Conservation (phyloP, 2,329 filamentous ascomycete genomes). For the Penicillium sp. region DNA sequence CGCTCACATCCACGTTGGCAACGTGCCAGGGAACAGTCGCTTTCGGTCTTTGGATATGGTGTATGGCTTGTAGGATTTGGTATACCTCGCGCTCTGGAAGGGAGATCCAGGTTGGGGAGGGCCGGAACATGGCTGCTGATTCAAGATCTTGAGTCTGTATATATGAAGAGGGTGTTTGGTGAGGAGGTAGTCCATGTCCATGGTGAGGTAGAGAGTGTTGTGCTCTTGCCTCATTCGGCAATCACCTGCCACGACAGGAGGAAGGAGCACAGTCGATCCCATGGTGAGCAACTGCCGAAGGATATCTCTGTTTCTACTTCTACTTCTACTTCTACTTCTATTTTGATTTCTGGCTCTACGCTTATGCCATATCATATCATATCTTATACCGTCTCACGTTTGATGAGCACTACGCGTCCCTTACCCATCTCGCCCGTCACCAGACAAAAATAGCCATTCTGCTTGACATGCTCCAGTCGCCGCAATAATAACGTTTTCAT, state of each 20-base stretch:
- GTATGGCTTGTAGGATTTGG: constrained; percentile 4
- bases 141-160: neutral
- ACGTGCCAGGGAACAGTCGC: neutral
- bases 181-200: neutral
- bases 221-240: constrained; percentile 7
- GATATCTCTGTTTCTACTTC: neutral
- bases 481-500: neutral
- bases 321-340: neutral
- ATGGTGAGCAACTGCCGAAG: neutral
- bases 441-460: neutral
- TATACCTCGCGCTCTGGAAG: constrained; percentile 6
- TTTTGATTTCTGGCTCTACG: neutral
- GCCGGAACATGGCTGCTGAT: constrained; percentile 7
- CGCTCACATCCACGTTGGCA: neutral
- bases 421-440: neutral
- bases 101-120: constrained; percentile 2
- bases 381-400: no score
- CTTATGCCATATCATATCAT: neutral
- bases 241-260: constrained; percentile 2
- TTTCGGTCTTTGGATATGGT: neutral
- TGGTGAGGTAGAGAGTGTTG: neutral
- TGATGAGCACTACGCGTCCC: neutral
- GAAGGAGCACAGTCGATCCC: neutral
- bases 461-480: neutral
- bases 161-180: neutral